Percentiles rank a stretch among this genome's conserved stretches.
Evolutionary conservation across 2,329 filamentous ascomycete species (phyloP).

Genomic region (Gremmenia infestans): DNA sequence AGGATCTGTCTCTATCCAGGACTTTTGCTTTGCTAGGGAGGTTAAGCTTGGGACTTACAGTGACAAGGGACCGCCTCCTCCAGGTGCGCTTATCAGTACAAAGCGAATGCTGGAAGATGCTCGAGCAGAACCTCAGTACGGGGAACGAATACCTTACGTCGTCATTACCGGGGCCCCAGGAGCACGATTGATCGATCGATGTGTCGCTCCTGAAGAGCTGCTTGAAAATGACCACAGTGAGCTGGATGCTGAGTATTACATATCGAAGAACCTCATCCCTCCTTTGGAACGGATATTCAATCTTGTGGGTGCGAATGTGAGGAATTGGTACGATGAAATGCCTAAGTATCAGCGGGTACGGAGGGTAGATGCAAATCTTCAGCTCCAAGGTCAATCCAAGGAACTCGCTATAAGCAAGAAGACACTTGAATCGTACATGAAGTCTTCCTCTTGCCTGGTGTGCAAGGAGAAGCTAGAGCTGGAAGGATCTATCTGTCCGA

Average conservation of each 20-base stretch:
- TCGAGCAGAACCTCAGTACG: slow-evolving; percentile 85
- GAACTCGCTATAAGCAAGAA: slow-evolving; percentile 42
- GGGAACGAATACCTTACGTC: slow-evolving; percentile 91
- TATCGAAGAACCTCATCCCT: slow-evolving; percentile 90
- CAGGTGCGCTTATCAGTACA: slow-evolving; percentile 83
- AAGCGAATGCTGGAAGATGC: slow-evolving; percentile 83
- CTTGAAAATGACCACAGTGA: slow-evolving; percentile 71
- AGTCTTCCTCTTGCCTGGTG: slow-evolving; percentile 69
- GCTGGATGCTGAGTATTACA: slow-evolving; percentile 95
- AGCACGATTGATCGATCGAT: slow-evolving; percentile 80
- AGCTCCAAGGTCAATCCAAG: slow-evolving; percentile 31
- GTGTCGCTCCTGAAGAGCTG: slow-evolving; percentile 80
- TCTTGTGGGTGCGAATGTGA: slow-evolving; percentile 85
- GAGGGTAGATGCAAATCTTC: slow-evolving; percentile 34
- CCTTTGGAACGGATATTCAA: slow-evolving; percentile 96
- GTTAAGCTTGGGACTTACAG: slow-evolving; percentile 87
- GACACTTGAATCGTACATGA: slow-evolving; percentile 94
- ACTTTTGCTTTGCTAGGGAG: slow-evolving; percentile 93
- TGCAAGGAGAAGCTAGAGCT: slow-evolving; percentile 51
- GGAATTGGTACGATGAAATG: slow-evolving; percentile 94
- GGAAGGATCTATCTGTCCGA: slow-evolving; percentile 48
- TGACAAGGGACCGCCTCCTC: slow-evolving; percentile 71
- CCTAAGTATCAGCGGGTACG: slow-evolving; percentile 79
- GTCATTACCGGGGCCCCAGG: slow-evolving; percentile 85
- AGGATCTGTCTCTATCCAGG: slow-evolving; percentile 81